Base-by-base conservation (phyloP, 2,329 filamentous ascomycete genomes). In the Rhinocladiella mackenziei region DNA sequence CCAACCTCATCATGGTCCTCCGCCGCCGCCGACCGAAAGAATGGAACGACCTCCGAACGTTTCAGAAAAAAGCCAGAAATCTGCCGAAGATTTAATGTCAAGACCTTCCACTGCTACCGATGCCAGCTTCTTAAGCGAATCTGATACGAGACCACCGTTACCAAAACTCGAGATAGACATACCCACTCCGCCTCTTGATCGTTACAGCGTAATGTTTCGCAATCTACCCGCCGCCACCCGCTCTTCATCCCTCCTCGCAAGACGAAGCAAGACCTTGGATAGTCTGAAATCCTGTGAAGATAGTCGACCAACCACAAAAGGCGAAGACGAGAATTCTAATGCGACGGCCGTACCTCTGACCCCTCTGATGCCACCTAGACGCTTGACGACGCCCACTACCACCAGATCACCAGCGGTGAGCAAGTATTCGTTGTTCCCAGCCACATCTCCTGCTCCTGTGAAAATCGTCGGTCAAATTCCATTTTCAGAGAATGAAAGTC, bases 341-440 rank as follows among this genome's bases (percentile, higher is more conserved):
- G 18, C 48, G 3, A 22, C 32, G n/a, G 28, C n/a, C 5, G 48
- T 46, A n/a, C 19, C 34, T 14, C 33, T 32, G 10, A 46, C 45
- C 9, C 51, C 51, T 10, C 39, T 44, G 14, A 32, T 42, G 26
- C 50, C 45, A 26, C 51, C 51, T 4, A 38, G 43, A 45, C 35
- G 31, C n/a, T 23, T 49, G n/a, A 48, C 36, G 8, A 51, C 39
- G 6, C 45, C 48, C 14, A 46, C 43, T 9, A 37, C 37, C 20
- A 42, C 41, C 13, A 48, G 33, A 30, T 46, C 45, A 5, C 46
- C 50, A 6, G 43, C 44, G n/a, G 43, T 29, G 9, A 48, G 45
- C 31, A 56, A 54, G 43, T 57, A 57, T 35, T 57, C 55, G 9
- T 23, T 57, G 9, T 57, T 57, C 22, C 55, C 55, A 18, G 42